Evolutionary conservation across 768 basidiomycete species (phyloP), one percentile per base, ranked within the genome.

Genomic region (Xerocomus brunneocitrinus): DNA sequence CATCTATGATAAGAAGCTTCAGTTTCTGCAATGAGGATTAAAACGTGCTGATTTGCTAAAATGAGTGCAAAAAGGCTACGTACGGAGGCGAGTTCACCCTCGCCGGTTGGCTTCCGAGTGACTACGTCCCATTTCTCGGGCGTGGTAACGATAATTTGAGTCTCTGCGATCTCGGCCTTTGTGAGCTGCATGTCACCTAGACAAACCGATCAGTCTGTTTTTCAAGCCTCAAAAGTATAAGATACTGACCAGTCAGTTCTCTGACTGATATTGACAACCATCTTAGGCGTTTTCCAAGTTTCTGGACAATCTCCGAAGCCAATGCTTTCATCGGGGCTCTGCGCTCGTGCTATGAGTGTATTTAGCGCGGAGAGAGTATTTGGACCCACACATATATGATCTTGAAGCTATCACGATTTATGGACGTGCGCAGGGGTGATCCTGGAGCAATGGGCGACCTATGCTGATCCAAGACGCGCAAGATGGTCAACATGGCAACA

Each of bases 41-140:
- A 54, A 39, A 32, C 34, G 7, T 22, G 38, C 8, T 12, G 24
- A 14, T 19, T 22, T 36, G 22, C 19, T 19, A 16, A 41, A 32
- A 47, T 19, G 8, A 43, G 8, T 10, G 10, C 8, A 46, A 30
- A 42, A 35, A 14, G n/a, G 34, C 52, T 41, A 68, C 87, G 52
- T 57, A 95, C 95, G 47, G 91, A 87, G 32, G 91, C 91, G n/a
- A 98, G 75, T 67, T 98, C 95, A 12, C 94, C 95, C 73, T 98
- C 97, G 8, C 95, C 94, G 1, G 89, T 93, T 1, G 95, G 93
- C 67, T 97, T 98, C 56, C 97, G 76, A 8, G 97, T 99, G 3
- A 99, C 97, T 0, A 99, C 97, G 60, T 98, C 97, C 97, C 97
- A 99, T 69, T 99, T 99, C 68, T 99, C 97, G 0, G 97, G 97